Conservation (phyloP, 495 filamentous ascomycete species). For the Aspergillus kassunensis region DNA sequence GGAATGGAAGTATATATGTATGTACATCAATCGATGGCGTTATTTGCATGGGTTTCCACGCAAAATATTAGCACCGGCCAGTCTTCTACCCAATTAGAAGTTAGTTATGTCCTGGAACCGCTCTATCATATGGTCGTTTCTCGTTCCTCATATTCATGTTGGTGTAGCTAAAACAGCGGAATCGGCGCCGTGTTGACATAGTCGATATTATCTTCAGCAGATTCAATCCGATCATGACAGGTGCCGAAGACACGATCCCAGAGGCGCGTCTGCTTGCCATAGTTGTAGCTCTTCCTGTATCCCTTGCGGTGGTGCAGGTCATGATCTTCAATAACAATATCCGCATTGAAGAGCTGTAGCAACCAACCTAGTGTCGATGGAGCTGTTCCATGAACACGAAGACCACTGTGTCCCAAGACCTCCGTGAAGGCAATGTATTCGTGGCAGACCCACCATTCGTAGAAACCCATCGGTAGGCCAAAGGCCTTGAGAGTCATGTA, state of each 20-base stretch:
- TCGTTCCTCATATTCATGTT: slow-evolving; percentile 24
- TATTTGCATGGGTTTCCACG: too few species aligned
- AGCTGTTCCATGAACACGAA: slow-evolving; percentile 34
- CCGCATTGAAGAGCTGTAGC: slow-evolving; percentile 27
- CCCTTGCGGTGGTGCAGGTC: slow-evolving; percentile 44
- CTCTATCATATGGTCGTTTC: not conserved
- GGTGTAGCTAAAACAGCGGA: slow-evolving; percentile 24
- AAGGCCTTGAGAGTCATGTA: slow-evolving; percentile 29
- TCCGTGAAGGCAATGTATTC: slow-evolving; percentile 39
- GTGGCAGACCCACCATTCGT: slow-evolving; percentile 45
- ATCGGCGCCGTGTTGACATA: slow-evolving; percentile 28
- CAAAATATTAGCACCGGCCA: too few species aligned
- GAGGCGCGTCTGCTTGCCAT: slow-evolving; percentile 42
- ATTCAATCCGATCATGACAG: slow-evolving; percentile 34
- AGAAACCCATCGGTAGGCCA: slow-evolving; percentile 39
- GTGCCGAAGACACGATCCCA: slow-evolving; percentile 44
- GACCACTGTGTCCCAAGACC: slow-evolving; percentile 37
- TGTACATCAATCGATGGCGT: not conserved
- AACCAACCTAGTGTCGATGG: slow-evolving; percentile 36
- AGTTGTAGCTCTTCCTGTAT: slow-evolving; percentile 42
- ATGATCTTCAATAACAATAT: slow-evolving; percentile 44
- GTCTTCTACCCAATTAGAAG: too few species aligned
- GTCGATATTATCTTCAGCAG: slow-evolving; percentile 31
- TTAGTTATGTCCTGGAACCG: too few species aligned
- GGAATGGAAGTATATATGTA: not conserved